A percentile compares a stretch with the other conserved stretches of the same genome.
Conservation (phyloP, 306 rosid species). For the Geum urbanum region DNA sequence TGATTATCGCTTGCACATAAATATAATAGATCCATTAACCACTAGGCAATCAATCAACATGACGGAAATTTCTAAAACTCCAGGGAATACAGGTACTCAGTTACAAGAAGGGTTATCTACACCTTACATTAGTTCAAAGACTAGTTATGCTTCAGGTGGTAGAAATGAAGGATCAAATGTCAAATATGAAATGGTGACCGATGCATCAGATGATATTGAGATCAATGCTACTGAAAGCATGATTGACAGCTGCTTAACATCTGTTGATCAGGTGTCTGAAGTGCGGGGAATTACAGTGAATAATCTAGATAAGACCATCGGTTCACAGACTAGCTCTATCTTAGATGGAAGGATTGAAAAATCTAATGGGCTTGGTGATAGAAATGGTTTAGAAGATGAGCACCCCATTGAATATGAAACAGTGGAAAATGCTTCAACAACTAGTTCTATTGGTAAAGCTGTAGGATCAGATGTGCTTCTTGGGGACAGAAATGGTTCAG, state of each 20-base stretch:
- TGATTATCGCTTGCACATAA: slow-evolving; percentile 18
- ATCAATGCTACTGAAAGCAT: slow-evolving; percentile 23
- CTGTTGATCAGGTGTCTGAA: slow-evolving; percentile 20
- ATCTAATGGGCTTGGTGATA: slow-evolving; percentile 22
- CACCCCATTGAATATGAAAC: slow-evolving; percentile 31
- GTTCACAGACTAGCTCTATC: slow-evolving; percentile 24
- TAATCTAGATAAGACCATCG: slow-evolving; percentile 25
- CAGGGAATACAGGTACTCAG: slow-evolving; percentile 22
- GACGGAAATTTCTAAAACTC: slow-evolving; percentile 28
- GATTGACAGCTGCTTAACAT: slow-evolving; percentile 25
- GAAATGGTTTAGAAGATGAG: slow-evolving; percentile 30
- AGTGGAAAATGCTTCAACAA: slow-evolving; percentile 20
- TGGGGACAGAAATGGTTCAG: slow-evolving; percentile 30
- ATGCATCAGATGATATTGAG: slow-evolving; percentile 28
- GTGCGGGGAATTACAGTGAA: slow-evolving; percentile 27
- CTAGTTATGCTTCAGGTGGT: slow-evolving; percentile 29
- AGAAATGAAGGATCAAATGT: slow-evolving; percentile 26
- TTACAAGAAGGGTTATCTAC: slow-evolving; percentile 24
- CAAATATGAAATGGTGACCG: slow-evolving; percentile 30
- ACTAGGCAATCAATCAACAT: slow-evolving; percentile 29
- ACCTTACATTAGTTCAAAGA: slow-evolving; percentile 18
- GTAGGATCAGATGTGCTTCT: slow-evolving; percentile 23
- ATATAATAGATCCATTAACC: slow-evolving; percentile 34
- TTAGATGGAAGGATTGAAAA: slow-evolving; percentile 32
- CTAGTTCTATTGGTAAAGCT: slow-evolving; percentile 22